Conservation (phyloP, 2,329 filamentous ascomycete genomes). For the Colletotrichum agaves region DNA sequence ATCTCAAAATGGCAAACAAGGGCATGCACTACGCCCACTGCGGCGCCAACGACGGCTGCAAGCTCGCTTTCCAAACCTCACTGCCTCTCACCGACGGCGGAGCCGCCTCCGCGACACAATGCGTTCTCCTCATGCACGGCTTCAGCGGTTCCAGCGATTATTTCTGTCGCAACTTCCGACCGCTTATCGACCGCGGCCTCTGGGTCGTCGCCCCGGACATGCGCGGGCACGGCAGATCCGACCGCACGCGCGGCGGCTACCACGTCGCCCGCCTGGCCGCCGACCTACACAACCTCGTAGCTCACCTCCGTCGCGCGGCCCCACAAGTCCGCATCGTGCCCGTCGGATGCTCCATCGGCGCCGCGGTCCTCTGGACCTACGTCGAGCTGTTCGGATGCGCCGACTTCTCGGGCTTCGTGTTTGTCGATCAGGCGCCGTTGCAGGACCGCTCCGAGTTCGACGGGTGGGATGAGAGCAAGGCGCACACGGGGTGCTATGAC, state of each 20-base stretch:
- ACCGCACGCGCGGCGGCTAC: slow-evolving; percentile 47
- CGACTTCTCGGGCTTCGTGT: slow-evolving; percentile 48
- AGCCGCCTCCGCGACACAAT: slow-evolving; percentile 29
- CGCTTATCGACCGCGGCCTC: slow-evolving; percentile 41
- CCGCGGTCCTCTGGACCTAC: slow-evolving; percentile 54
- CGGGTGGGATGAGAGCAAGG: slow-evolving; percentile 46
- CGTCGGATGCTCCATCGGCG: slow-evolving; percentile 54
- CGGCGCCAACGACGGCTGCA: slow-evolving; percentile 48
- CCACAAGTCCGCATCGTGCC: slow-evolving; percentile 42
- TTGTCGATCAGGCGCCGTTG: slow-evolving; percentile 54
- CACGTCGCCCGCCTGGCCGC: slow-evolving; percentile 54
- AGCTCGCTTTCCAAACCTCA: slow-evolving; percentile 50
- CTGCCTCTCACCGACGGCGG: slow-evolving; percentile 40
- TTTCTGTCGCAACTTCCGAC: slow-evolving; percentile 48
- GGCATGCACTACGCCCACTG: slow-evolving; percentile 45
- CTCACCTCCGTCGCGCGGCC: slow-evolving; percentile 40
- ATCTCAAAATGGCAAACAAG: slow-evolving; percentile 25
- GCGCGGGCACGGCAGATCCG: slow-evolving; percentile 51
- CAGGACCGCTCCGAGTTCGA: slow-evolving; percentile 49
- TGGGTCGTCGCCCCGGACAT: slow-evolving; percentile 54
- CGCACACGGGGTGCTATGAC: slow-evolving; percentile 51
- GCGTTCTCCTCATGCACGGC: slow-evolving; percentile 52
- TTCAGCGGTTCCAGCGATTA: slow-evolving; percentile 54
- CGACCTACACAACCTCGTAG: slow-evolving; percentile 48
- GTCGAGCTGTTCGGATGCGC: slow-evolving; percentile 50